A percentile compares a stretch with the other conserved stretches of the same genome.
Evolutionary conservation across 2,329 filamentous ascomycete species (phyloP).

Genomic region (Ophiocordyceps polyrhachis-furcata): DNA sequence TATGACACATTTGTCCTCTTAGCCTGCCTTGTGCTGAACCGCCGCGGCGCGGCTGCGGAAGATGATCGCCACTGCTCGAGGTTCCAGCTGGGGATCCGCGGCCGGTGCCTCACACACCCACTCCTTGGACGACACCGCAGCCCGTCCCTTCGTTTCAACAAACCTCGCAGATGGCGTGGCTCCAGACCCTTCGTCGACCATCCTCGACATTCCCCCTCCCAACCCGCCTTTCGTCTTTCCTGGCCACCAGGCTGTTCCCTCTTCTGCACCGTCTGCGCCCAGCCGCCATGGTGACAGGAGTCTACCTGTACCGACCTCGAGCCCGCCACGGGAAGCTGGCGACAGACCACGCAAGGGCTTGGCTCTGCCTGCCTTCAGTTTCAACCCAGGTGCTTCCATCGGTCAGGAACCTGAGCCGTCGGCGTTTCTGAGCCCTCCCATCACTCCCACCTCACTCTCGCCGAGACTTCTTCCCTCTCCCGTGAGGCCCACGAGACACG

Average conservation of each 20-base stretch:
- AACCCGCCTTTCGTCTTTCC: slow-evolving; percentile 51
- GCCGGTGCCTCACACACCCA: slow-evolving; percentile 10
- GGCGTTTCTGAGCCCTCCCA: slow-evolving; percentile 32
- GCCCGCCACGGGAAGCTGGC: slow-evolving; percentile 11
- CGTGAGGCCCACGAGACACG: slow-evolving; percentile 41
- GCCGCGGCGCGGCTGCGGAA: slow-evolving; percentile 30
- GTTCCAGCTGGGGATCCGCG: slow-evolving; percentile 15
- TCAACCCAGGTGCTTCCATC: slow-evolving; percentile 29
- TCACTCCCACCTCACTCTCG: slow-evolving; percentile 34
- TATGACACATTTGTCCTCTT: slow-evolving; percentile 21
- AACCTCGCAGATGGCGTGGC: slow-evolving; percentile 2
- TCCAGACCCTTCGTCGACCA: slow-evolving; percentile 2
- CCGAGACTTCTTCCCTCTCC: slow-evolving; percentile 33
- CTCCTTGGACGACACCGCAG: slow-evolving; percentile 8
- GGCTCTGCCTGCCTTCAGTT: slow-evolving; percentile 34
- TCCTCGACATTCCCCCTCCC: slow-evolving; percentile 23
- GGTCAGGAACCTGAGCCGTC: slow-evolving; percentile 13
- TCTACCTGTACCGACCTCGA: slow-evolving; percentile 19
- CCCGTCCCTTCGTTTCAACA: slow-evolving; percentile 6
- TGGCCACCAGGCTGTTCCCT: slow-evolving; percentile 22
- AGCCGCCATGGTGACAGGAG: slow-evolving; percentile 30
- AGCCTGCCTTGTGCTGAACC: slow-evolving; percentile 23
- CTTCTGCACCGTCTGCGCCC: slow-evolving; percentile 26
- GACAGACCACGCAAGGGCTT: slow-evolving; percentile 14
- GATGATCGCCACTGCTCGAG: slow-evolving; percentile 23